These are phyloP conservation scores for Lycium barbarum DNA, from an alignment of 257 asterid species.

Conservation along the genomic window DNA sequence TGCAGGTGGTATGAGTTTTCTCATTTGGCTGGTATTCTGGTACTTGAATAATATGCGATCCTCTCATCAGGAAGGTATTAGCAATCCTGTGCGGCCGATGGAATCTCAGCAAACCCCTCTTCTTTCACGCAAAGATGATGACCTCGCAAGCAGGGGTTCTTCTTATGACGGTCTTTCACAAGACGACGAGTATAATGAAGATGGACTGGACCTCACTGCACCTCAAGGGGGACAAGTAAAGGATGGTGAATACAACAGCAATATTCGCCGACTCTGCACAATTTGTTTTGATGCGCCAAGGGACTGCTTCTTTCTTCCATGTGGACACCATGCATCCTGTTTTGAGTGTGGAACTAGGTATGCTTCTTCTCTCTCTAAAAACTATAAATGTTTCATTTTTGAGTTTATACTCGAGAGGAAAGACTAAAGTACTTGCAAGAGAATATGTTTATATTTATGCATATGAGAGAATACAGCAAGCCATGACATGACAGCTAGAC, in stretches of 20 bases:
- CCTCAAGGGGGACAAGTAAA: constrained; percentile 46
- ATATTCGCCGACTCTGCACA: constrained; percentile 60
- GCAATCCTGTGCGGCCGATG: constrained; percentile 40
- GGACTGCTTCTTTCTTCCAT: constrained; percentile 84
- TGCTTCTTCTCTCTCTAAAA: constrained; percentile 21
- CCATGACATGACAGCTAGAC: constrained; percentile 12
- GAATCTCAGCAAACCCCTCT: constrained; percentile 62
- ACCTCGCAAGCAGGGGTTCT: constrained; percentile 53
- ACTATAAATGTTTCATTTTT: background rate
- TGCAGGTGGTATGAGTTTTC: constrained; percentile 62
- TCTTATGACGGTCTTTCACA: constrained; percentile 63
- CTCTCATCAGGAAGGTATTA: constrained; percentile 37
- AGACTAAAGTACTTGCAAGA: background rate
- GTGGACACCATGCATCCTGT: constrained; percentile 90
- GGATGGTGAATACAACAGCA: constrained; percentile 49
- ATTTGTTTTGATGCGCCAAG: constrained; percentile 89
- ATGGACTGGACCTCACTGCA: constrained; percentile 36
- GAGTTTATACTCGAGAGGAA: background rate
- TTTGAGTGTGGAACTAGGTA: constrained; percentile 82
- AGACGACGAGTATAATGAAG: constrained; percentile 49
- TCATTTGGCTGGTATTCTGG: constrained; percentile 51
- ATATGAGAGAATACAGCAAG: constrained; percentile 18
- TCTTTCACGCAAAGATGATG: constrained; percentile 63
- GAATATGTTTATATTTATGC: background rate
- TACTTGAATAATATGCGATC: constrained; percentile 39